phyloP scores from a whole-genome alignment of 768 basidiomycete species.

The Collybiopsis luxurians region DNA sequence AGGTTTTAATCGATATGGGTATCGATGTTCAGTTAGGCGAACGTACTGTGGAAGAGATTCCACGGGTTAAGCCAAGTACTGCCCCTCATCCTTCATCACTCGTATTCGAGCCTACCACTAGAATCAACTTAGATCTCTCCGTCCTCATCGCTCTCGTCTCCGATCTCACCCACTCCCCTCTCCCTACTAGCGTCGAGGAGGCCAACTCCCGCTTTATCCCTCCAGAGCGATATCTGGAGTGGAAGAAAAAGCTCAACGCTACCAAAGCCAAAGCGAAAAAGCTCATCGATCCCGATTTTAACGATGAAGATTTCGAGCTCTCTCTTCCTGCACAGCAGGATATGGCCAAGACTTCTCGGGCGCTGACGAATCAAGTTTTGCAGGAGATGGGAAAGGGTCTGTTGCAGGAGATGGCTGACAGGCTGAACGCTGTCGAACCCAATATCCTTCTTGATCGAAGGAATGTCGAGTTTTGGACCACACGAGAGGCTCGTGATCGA shows the following conservation, averaged over 20 bases:
- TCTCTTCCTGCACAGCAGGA: slow-evolving; percentile 20
- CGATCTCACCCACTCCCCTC: slow-evolving; percentile 71
- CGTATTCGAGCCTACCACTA: slow-evolving; percentile 45
- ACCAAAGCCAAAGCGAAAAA: slow-evolving; percentile 11
- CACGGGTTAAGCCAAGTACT: background rate
- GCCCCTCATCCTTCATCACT: background rate
- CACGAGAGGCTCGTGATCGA: slow-evolving; percentile 68
- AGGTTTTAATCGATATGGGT: slow-evolving; percentile 56
- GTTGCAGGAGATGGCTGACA: slow-evolving; percentile 60
- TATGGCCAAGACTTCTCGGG: slow-evolving; percentile 59
- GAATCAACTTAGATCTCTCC: slow-evolving; percentile 82
- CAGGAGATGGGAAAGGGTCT: slow-evolving; percentile 71
- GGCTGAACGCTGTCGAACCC: slow-evolving; percentile 22
- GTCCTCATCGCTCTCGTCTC: slow-evolving; percentile 82
- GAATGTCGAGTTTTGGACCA: slow-evolving; percentile 73
- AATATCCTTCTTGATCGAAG: background rate
- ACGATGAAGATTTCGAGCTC: slow-evolving; percentile 1
- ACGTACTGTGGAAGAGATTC: slow-evolving; percentile 19
- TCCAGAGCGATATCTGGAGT: slow-evolving; percentile 52
- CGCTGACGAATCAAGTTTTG: slow-evolving; percentile 66
- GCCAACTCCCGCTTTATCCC: slow-evolving; percentile 66
- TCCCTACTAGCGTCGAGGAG: slow-evolving; percentile 56
- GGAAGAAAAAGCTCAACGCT: slow-evolving; percentile 41
- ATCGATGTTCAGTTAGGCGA: slow-evolving; percentile 69
- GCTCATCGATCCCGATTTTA: slow-evolving; percentile 11